phyloP scores from a whole-genome alignment of 1,139 yeast species.

The Yamadazyma aaseri region DNA sequence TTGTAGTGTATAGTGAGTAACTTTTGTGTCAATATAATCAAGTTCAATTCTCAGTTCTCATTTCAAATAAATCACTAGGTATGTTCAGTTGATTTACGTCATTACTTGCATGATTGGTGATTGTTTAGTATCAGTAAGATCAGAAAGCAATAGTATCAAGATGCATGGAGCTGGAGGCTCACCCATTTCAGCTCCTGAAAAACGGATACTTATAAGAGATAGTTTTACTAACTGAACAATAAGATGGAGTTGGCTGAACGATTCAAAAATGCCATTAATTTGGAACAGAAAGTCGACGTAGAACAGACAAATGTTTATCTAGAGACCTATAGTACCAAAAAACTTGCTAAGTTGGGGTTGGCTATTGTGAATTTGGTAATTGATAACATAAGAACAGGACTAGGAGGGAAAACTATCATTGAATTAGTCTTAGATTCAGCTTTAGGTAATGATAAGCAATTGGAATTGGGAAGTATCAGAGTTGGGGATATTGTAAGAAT shows the following conservation, averaged over 20 bases:
- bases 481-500: slow-evolving; percentile 77
- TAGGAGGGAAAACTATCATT: slow-evolving; percentile 73
- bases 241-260: slow-evolving; percentile 30
- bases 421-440: slow-evolving; percentile 69
- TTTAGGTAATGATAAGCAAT: slow-evolving; percentile 33
- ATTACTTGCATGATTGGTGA: slow-evolving; percentile 9
- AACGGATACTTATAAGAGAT: slow-evolving; percentile 26
- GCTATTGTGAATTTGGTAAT: slow-evolving; percentile 69
- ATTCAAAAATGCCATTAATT: slow-evolving; percentile 52
- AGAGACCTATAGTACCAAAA: slow-evolving; percentile 57
- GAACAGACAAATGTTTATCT: slow-evolving; percentile 52
- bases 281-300: slow-evolving; percentile 62
- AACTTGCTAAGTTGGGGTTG: slow-evolving; percentile 65
- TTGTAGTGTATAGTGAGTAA: neutral
- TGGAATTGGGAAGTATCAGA: slow-evolving; percentile 58
- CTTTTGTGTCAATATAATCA: neutral
- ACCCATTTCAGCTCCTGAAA: slow-evolving; percentile 24
- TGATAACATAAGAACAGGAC: slow-evolving; percentile 65
- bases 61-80: neutral
- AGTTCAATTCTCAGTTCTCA: slow-evolving; percentile 5
- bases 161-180: slow-evolving; percentile 13
- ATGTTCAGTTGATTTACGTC: slow-evolving; percentile 2
- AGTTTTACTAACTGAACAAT: slow-evolving; percentile 5
- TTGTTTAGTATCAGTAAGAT: slow-evolving; percentile 10
- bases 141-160: slow-evolving; percentile 14